These are phyloP conservation scores for Apiotrichum montevideense DNA, from an alignment of 1,284 basidiomycete genomes.

Conservation along the genomic window DNA sequence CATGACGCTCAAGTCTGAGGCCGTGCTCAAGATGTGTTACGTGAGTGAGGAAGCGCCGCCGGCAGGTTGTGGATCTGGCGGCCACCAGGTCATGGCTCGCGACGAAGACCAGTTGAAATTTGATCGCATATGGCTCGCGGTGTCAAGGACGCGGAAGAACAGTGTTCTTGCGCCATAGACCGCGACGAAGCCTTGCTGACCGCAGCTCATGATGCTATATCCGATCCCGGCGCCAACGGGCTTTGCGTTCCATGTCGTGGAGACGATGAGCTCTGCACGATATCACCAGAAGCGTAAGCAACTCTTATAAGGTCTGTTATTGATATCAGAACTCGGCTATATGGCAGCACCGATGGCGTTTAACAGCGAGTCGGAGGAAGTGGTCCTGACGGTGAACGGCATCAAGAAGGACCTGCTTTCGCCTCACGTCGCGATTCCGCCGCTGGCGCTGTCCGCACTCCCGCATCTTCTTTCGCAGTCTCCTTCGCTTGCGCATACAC, in stretches of 20 bases:
- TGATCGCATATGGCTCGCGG: no score
- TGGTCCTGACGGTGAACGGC: slow-evolving; percentile 95
- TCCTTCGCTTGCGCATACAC: slow-evolving; percentile 78
- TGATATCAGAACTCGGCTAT: slow-evolving; percentile 69
- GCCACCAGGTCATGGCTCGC: no score
- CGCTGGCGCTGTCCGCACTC: slow-evolving; percentile 77
- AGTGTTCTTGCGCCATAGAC: no score
- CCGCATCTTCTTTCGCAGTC: slow-evolving; percentile 86
- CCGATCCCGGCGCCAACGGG: slow-evolving; percentile 49
- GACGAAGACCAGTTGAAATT: no score
- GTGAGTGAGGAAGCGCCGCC: slow-evolving; percentile 57
- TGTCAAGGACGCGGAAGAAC: no score
- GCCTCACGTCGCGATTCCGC: slow-evolving; percentile 62
- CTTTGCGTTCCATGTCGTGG: slow-evolving; percentile 81
- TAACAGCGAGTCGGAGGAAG: slow-evolving; percentile 86
- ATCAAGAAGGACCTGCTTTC: slow-evolving; percentile 96
- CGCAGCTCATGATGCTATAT: slow-evolving; percentile 49
- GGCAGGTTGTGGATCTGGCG: background rate
- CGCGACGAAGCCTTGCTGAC: background rate
- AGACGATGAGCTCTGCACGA: slow-evolving; percentile 91
- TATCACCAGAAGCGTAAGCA: slow-evolving; percentile 71
- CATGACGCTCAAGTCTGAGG: slow-evolving; percentile 93
- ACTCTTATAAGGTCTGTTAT: background rate
- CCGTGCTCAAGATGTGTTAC: slow-evolving; percentile 93
- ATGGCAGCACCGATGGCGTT: slow-evolving; percentile 91